Percentiles rank a stretch among this genome's conserved stretches.
Conservation (phyloP, 345 rosid species). For the Tarenaya hassleriana region DNA sequence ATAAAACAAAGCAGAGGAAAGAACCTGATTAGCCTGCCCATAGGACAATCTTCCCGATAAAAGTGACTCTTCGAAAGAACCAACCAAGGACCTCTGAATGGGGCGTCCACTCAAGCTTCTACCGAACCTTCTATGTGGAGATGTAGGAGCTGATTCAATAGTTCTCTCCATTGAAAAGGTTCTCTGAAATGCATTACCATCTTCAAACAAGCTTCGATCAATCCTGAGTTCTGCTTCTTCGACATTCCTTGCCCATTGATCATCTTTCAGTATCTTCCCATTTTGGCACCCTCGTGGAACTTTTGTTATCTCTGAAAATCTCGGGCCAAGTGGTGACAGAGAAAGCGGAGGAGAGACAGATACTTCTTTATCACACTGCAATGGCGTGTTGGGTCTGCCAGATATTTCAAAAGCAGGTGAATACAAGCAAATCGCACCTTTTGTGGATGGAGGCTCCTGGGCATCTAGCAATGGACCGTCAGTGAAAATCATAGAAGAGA, state of each 20-base stretch:
- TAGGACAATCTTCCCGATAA: slow-evolving; percentile 75
- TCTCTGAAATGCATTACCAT: slow-evolving; percentile 40
- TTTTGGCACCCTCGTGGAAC: slow-evolving; percentile 25
- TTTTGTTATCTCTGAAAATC: slow-evolving; percentile 47
- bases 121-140: slow-evolving; percentile 40
- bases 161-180: slow-evolving; percentile 53
- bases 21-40: slow-evolving; percentile 62
- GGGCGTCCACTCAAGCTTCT: slow-evolving; percentile 76
- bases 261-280: slow-evolving; percentile 34
- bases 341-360: slow-evolving; percentile 58
- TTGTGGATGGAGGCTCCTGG: slow-evolving; percentile 23
- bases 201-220: slow-evolving; percentile 54
- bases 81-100: slow-evolving; percentile 80
- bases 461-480: slow-evolving; percentile 74
- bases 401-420: slow-evolving; percentile 34
- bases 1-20: neutral
- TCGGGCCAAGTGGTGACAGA: slow-evolving; percentile 88
- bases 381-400: slow-evolving; percentile 30
- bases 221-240: slow-evolving; percentile 35
- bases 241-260: slow-evolving; percentile 30
- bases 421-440: slow-evolving; percentile 28
- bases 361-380: slow-evolving; percentile 39
- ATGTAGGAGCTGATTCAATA: slow-evolving; percentile 37
- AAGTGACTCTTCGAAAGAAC: slow-evolving; percentile 95
- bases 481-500: slow-evolving; percentile 42